Conservation (phyloP, 2,329 filamentous ascomycete species). For the Pseudogymnoascus sp. region DNA sequence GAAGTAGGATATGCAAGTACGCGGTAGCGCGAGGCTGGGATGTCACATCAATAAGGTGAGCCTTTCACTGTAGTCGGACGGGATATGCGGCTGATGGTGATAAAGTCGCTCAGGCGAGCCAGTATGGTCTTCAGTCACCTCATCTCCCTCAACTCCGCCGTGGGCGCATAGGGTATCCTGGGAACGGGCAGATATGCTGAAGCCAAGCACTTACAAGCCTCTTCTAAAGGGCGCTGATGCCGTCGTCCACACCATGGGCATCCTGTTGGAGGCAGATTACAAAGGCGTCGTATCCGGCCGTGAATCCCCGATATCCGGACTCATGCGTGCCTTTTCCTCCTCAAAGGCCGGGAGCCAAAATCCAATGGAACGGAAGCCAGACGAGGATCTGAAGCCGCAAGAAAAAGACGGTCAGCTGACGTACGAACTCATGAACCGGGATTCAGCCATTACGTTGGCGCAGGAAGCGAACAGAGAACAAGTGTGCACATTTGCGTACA, state of each 20-base stretch:
- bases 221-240: constrained; percentile 71
- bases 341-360: constrained; percentile 58
- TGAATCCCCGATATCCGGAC: constrained; percentile 70
- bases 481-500: constrained; percentile 69
- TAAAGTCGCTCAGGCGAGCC: constrained; percentile 81
- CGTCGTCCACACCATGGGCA: constrained; percentile 92
- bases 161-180: constrained; percentile 82
- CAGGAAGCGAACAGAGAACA: constrained; percentile 60
- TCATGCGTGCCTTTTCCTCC: constrained; percentile 69
- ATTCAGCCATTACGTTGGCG: constrained; percentile 75
- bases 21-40: constrained; percentile 81
- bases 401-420: constrained; percentile 71
- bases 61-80: neutral
- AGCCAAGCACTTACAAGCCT: constrained; percentile 68
- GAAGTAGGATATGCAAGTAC: constrained; percentile 81
- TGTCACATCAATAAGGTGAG: constrained; percentile 83
- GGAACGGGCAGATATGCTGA: constrained; percentile 81
- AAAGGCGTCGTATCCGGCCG: constrained; percentile 80
- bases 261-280: constrained; percentile 95
- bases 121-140: constrained; percentile 72
- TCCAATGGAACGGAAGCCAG: constrained; percentile 55
- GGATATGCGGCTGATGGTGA: constrained; percentile 1
- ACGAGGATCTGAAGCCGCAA: constrained; percentile 53
- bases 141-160: constrained; percentile 53
- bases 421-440: constrained; percentile 96